Conservation (phyloP, 2,329 filamentous ascomycete genomes). For the Fusarium verticillioides region DNA sequence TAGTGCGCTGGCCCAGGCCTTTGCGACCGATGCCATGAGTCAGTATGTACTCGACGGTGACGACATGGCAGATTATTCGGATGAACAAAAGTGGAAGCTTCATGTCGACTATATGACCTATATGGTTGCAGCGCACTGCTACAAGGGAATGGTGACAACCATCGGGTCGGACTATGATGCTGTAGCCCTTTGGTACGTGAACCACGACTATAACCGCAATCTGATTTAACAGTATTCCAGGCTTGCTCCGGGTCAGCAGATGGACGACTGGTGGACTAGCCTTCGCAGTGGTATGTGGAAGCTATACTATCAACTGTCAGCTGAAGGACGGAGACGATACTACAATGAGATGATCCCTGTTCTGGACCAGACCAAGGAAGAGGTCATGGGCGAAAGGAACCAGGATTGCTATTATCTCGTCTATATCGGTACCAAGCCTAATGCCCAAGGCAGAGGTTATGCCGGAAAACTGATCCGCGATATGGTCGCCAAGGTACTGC, state of each 20-base stretch:
- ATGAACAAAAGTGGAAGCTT: conserved; percentile 78
- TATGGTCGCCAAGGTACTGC: conserved; percentile 70
- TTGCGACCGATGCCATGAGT: conserved; percentile 78
- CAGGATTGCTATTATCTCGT: conserved; percentile 82
- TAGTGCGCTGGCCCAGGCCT: conserved; percentile 78
- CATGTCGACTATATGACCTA: conserved; percentile 83
- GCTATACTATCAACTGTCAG: conserved; percentile 77
- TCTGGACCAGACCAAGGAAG: conserved; percentile 76
- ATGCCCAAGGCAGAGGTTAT: conserved; percentile 77
- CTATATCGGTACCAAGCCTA: conserved; percentile 81
- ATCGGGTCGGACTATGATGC: conserved; percentile 81
- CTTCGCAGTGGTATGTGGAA: conserved; percentile 82
- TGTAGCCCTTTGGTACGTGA: conserved; percentile 79
- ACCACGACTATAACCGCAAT: not conserved
- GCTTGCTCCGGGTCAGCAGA: conserved; percentile 79
- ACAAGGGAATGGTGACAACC: conserved; percentile 78
- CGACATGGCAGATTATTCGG: conserved; percentile 70
- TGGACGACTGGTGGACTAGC: conserved; percentile 78
- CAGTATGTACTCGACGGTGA: conserved; percentile 80
- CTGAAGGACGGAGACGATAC: conserved; percentile 78
- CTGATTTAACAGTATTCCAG: conserved; percentile 53
- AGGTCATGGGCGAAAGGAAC: conserved; percentile 74
- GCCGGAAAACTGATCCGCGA: conserved; percentile 76
- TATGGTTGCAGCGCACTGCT: conserved; percentile 78
- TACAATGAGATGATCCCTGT: conserved; percentile 81